Evolutionary conservation across 108 stramenopile genomes (phyloP).

Genomic region (Heterococcus sp.): DNA sequence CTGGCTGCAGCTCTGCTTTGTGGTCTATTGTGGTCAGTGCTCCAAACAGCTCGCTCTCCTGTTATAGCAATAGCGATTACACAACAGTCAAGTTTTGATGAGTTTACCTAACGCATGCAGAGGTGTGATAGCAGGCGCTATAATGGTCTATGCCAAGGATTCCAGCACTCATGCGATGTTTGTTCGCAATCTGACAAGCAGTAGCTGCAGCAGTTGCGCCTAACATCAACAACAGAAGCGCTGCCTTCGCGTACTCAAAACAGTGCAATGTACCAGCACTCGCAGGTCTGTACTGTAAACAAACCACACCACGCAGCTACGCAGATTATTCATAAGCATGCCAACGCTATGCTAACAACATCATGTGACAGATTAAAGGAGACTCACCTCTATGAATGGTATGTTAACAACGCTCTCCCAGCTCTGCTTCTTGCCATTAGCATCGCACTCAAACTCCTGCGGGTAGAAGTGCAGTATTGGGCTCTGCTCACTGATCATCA

Average conservation of each 20-base stretch:
- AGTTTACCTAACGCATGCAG: background rate
- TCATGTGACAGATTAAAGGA: conserved; percentile 2
- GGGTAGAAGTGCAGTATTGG: conserved; percentile 86
- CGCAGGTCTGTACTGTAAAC: background rate
- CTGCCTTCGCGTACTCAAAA: background rate
- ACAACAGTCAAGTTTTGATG: background rate
- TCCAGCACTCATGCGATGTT: too few species aligned
- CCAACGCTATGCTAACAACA: background rate
- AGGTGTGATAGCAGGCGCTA: background rate
- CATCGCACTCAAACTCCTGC: conserved; percentile 41
- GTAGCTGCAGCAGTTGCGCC: too few species aligned
- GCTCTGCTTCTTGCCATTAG: conserved; percentile 48
- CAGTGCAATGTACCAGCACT: background rate
- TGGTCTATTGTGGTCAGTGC: conserved; percentile 11
- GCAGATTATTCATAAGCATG: background rate
- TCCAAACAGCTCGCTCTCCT: background rate
- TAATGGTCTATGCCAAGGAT: background rate
- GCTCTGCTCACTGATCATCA: conserved; percentile 81
- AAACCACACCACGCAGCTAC: background rate
- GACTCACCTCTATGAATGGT: conserved; percentile 50
- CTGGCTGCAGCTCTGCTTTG: conserved; percentile 5
- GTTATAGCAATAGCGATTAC: background rate
- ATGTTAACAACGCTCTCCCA: conserved; percentile 56
- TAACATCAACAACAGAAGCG: background rate
- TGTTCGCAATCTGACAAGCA: background rate